Conservation (phyloP, 176 grass and related monocot genomes). For the Phoenix dactylifera region DNA sequence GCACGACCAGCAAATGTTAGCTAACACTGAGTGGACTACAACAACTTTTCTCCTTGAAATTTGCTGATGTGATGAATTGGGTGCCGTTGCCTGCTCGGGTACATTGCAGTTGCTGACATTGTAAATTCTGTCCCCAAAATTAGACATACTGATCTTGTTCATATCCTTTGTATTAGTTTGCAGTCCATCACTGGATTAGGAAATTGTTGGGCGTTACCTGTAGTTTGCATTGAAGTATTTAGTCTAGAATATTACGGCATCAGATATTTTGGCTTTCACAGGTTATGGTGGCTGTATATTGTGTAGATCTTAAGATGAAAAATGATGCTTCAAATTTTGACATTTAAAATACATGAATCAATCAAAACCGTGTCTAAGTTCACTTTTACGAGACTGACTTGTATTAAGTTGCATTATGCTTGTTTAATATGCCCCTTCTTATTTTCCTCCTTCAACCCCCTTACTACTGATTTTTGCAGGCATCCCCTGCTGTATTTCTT, state of each 20-base stretch:
- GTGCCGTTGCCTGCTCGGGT: background rate
- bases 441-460: too few relatives aligned
- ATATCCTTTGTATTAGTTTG: background rate
- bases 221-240: constrained; percentile 1
- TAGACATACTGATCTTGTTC: background rate
- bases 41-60: too few relatives aligned
- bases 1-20: constrained; percentile 45
- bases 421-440: too few relatives aligned
- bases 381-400: too few relatives aligned
- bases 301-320: background rate
- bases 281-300: constrained; percentile 1
- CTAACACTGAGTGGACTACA: background rate
- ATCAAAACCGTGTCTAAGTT: too few relatives aligned
- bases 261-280: background rate
- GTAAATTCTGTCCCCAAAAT: constrained; percentile 1
- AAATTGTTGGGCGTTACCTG: background rate
- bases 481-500: too few relatives aligned
- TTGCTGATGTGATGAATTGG: background rate
- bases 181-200: background rate
- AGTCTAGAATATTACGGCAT: too few relatives aligned
- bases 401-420: too few relatives aligned
- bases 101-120: background rate
- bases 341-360: background rate
- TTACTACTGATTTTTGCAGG: too few relatives aligned
- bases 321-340: constrained; percentile 12